phyloP scores from a whole-genome alignment of 2,329 filamentous ascomycete species.

The Aspergillus sp. region DNA sequence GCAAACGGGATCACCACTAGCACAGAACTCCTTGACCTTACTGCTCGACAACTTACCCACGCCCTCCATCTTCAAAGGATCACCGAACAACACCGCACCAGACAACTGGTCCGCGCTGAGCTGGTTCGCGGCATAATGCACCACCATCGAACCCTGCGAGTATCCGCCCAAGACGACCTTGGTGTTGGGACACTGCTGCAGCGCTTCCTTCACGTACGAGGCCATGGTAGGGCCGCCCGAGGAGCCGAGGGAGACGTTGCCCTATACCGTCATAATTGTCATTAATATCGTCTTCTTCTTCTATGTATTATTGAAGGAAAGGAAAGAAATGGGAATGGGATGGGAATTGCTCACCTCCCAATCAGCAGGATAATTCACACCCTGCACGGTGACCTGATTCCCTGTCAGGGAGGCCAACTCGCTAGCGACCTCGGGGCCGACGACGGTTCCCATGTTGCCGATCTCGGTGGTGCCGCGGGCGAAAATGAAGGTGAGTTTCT shows the following conservation, averaged over 20 bases:
- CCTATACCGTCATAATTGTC: slow-evolving; percentile 17
- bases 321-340: too few species aligned
- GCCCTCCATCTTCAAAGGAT: slow-evolving; percentile 46
- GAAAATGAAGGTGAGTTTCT: slow-evolving; percentile 47
- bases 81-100: slow-evolving; percentile 48
- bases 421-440: slow-evolving; percentile 40
- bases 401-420: slow-evolving; percentile 26
- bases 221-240: slow-evolving; percentile 35
- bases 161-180: slow-evolving; percentile 39
- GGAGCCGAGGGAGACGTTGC: slow-evolving; percentile 29
- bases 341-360: slow-evolving; percentile 17
- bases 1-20: slow-evolving; percentile 55
- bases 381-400: slow-evolving; percentile 34
- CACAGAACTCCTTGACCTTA: slow-evolving; percentile 53
- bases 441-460: slow-evolving; percentile 46
- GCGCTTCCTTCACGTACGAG: slow-evolving; percentile 30
- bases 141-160: slow-evolving; percentile 40
- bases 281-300: neutral
- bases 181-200: slow-evolving; percentile 35
- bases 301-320: too few species aligned
- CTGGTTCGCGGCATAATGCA: slow-evolving; percentile 32
- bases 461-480: slow-evolving; percentile 46
- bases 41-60: slow-evolving; percentile 42
- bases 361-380: slow-evolving; percentile 35
- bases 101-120: slow-evolving; percentile 40